Percentiles rank a stretch among this genome's conserved stretches.
phyloP scores from a whole-genome alignment of 2,329 filamentous ascomycete genomes.

The Grosmannia penicillata region DNA sequence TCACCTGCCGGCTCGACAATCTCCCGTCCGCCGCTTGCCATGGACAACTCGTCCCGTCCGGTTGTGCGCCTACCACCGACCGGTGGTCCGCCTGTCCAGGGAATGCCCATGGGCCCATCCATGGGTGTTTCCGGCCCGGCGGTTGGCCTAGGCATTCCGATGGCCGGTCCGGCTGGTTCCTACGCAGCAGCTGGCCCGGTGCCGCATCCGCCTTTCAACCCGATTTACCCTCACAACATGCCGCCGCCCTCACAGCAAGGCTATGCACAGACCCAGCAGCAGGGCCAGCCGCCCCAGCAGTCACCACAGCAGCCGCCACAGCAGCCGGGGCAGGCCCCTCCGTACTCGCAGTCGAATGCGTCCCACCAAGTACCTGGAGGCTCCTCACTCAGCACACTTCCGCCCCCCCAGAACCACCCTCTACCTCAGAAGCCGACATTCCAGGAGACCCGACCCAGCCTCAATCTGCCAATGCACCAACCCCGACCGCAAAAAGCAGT shows the following conservation, averaged over 20 bases:
- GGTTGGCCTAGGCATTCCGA: too few species aligned
- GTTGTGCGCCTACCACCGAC: constrained; percentile 72
- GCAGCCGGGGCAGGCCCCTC: background rate
- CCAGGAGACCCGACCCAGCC: constrained; percentile 37
- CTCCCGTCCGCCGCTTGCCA: constrained; percentile 47
- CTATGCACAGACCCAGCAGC: background rate
- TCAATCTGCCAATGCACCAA: constrained; percentile 67
- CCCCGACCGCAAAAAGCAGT: constrained; percentile 89
- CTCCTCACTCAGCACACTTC: constrained; percentile 33
- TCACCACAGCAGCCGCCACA: background rate
- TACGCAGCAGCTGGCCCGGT: too few species aligned
- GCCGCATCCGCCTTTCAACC: background rate
- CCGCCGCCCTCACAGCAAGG: background rate
- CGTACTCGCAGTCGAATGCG: too few species aligned
- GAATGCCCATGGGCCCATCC: constrained; percentile 16
- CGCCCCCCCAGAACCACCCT: constrained; percentile 42
- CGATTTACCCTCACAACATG: background rate
- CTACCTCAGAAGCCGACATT: constrained; percentile 43
- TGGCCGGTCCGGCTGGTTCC: too few species aligned
- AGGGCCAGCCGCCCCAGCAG: background rate
- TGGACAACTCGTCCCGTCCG: constrained; percentile 46
- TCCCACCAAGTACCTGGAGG: constrained; percentile 11
- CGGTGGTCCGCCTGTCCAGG: constrained; percentile 13
- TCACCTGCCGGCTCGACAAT: constrained; percentile 71
- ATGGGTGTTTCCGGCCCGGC: too few species aligned